Evolutionary conservation across 768 basidiomycete species (phyloP), one percentile per base, ranked within the genome.

Genomic region (Gymnopilus junonius): DNA sequence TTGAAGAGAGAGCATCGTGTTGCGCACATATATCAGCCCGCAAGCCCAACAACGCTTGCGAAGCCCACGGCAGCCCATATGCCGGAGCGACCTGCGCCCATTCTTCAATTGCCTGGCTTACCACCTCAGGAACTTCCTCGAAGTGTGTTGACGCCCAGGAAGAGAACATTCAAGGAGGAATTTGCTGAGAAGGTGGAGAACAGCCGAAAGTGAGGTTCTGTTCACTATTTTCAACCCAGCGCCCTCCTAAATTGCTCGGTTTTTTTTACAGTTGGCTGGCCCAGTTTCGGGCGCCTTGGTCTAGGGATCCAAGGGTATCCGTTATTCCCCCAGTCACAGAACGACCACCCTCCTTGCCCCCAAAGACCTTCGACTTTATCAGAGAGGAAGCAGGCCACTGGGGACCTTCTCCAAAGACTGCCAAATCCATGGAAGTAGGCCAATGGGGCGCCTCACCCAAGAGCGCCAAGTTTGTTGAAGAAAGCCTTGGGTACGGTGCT

Each of bases 21-120:
- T 15, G 71, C 70, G 46, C 62, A 67, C 29, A 58, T 72, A 34
- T 69, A 68, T 58, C 65, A 69, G 55, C 67, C 66, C 50, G 65
- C 59, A 53, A 66, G 60, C 46, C 66, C 65, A 35, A 66, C 59
- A 32, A 39, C 57, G 27, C 61, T 62, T 35, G 64, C 70, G n/a
- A 51, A 40, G 42, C 62, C 68, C 37, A 46, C 35, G 29, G 66
- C 70, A 46, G 72, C 68, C 17, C 50, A 59, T 40, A 61, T 61
- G n/a, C 59, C 65, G 43, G 72, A 73, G 34, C 55, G 72, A 51
- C 72, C 72, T 32, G 63, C 65, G 4, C 70, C 72, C 14, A 66
- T 73, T 61, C 64, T 69, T 55, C 46, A 59, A 6, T 67, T 73
- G 34, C 72, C 72, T 32, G 72, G 70, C 31, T 55, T 73, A 31